A percentile compares a stretch with the other conserved stretches of the same genome.
These are phyloP conservation scores for Colletotrichum theobromicola DNA, from an alignment of 2,329 filamentous ascomycete species.

Conservation along the genomic window DNA sequence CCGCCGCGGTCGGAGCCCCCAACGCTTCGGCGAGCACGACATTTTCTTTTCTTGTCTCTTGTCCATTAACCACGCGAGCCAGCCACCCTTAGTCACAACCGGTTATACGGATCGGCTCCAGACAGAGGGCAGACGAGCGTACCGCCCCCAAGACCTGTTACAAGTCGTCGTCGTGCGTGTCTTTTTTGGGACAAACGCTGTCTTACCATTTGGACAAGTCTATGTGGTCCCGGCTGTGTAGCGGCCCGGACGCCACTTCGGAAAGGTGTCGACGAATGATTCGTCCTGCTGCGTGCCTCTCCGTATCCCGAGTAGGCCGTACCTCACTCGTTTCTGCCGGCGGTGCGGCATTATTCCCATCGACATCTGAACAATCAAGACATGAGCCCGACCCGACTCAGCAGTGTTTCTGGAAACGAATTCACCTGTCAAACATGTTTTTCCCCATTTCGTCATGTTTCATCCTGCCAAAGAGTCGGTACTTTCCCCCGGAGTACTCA, in stretches of 20 bases:
- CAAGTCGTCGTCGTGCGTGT: background rate
- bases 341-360: background rate
- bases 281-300: background rate
- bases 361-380: background rate
- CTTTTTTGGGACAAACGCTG: background rate
- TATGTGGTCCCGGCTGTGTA: background rate
- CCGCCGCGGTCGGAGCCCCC: background rate
- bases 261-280: background rate
- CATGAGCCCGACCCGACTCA: background rate
- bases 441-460: background rate
- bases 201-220: background rate
- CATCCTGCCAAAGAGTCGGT: background rate
- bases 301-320: background rate
- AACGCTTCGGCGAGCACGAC: background rate
- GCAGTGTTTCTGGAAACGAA: background rate
- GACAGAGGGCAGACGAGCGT: background rate
- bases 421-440: background rate
- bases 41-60: background rate
- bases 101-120: background rate
- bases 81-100: background rate
- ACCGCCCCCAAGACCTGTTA: background rate
- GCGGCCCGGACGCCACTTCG: background rate
- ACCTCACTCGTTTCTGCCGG: background rate
- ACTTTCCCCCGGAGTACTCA: background rate
- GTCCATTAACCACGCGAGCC: background rate